Evolutionary conservation across 2,329 filamentous ascomycete species (phyloP), one percentile per base, ranked within the genome.

Genomic region (Dactylellina leptospora): DNA sequence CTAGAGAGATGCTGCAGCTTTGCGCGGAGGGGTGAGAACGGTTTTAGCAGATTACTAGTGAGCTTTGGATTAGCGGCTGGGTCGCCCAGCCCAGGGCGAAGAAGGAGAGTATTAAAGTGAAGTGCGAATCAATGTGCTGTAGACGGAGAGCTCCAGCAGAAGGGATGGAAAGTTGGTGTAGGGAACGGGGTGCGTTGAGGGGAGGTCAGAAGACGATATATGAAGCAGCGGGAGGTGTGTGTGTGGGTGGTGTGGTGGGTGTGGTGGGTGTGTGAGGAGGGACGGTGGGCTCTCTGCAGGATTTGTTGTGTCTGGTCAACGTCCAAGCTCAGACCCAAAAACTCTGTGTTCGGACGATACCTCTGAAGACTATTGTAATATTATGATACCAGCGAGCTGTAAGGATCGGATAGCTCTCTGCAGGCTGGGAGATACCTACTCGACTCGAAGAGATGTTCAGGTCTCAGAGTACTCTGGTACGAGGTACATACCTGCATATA

Each of bases 1-100:
- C 18, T 13, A 54, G 38, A 11, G 11, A 33, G 36, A 40, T 40
- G 28, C 18, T 47, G 56, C 38, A 61, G 30, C 56, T 25, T 28
- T n/a, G n/a, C 36, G 50, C 20, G 25, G 16, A 36, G 3, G 36
- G 25, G 36, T 51, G 47, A 27, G 9, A 18, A 10, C 13, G 33
- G 48, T n/a, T 38, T 38, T 63, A n/a, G 11, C 10, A 42, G 60
- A 11, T 27, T 50, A 44, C 22, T 58, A 53, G 44, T 51, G 61
- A 42, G 61, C 33, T 42, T 28, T 50, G 51, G 61, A 10, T 20
- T 25, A 9, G 50, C 42, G 30, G 50, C 53, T 28, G 60, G 60
- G 59, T 38, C 36, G 25, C 61, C 61, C 61, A 66, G 61, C 61
- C 61, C 61, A 66, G 51, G 40, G 60, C 60, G 30, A 56, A 55